Percentiles rank a stretch among this genome's conserved stretches.
phyloP scores from a whole-genome alignment of 208 protist genomes.

The Leishmania tarentolae region DNA sequence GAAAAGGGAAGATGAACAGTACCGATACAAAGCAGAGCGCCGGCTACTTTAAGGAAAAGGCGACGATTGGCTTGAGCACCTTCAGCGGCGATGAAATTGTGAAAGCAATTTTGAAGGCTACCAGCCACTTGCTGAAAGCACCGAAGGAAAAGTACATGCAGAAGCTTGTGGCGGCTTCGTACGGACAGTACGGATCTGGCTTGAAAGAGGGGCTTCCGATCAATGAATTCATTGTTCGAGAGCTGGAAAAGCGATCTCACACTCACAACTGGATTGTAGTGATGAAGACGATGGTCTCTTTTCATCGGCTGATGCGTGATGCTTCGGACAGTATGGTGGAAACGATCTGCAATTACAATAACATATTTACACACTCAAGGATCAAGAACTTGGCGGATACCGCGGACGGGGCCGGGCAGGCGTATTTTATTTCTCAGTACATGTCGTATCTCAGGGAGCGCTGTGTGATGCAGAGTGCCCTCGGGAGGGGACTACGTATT shows the following conservation, averaged over 20 bases:
- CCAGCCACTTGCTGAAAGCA: conserved; percentile 83
- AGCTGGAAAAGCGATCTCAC: conserved; percentile 76
- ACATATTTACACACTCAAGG: conserved; percentile 51
- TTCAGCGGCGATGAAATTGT: conserved; percentile 75
- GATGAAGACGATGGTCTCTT: conserved; percentile 74
- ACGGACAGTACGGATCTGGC: conserved; percentile 41
- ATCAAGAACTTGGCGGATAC: conserved; percentile 65
- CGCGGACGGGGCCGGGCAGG: conserved; percentile 44
- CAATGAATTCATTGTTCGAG: conserved; percentile 69
- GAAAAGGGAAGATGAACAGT: conserved; percentile 33
- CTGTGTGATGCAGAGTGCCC: conserved; percentile 33
- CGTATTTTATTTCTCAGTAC: conserved; percentile 73
- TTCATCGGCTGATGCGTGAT: conserved; percentile 73
- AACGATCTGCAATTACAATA: conserved; percentile 47
- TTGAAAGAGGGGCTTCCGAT: conserved; percentile 33
- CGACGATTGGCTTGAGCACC: conserved; percentile 58
- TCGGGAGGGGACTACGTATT: conserved; percentile 44
- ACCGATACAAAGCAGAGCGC: conserved; percentile 71
- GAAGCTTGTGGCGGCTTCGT: conserved; percentile 64
- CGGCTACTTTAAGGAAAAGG: conserved; percentile 87
- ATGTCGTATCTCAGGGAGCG: conserved; percentile 60
- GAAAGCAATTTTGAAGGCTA: conserved; percentile 79
- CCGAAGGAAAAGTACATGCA: conserved; percentile 90
- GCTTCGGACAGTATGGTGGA: conserved; percentile 62
- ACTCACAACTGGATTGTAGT: conserved; percentile 89